Percentiles rank a stretch among this genome's conserved stretches.
Conservation (phyloP, 192 early-diverging fungal species). For the Haplosporangium gracile region DNA sequence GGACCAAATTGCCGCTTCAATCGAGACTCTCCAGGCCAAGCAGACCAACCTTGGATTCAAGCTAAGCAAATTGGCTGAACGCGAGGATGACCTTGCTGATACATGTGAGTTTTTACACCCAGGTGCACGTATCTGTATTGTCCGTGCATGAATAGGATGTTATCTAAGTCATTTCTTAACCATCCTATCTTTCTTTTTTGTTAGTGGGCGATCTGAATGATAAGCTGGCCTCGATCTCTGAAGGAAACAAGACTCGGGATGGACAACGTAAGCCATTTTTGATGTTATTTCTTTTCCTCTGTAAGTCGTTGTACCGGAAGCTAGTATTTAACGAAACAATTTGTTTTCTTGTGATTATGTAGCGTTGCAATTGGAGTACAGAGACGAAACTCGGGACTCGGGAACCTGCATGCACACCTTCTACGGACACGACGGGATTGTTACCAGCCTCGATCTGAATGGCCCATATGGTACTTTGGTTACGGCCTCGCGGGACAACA, state of each 20-base stretch:
- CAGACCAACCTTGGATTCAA: slow-evolving; percentile 60
- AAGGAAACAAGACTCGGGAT: slow-evolving; percentile 33
- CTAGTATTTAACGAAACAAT: background rate
- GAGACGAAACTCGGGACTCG: slow-evolving; percentile 49
- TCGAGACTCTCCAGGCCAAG: slow-evolving; percentile 61
- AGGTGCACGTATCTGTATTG: background rate
- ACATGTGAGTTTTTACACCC: slow-evolving; percentile 34
- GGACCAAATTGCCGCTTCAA: slow-evolving; percentile 63
- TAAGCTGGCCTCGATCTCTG: slow-evolving; percentile 57
- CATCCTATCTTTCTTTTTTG: background rate
- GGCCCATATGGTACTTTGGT: slow-evolving; percentile 67
- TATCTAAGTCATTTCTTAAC: background rate
- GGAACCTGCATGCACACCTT: slow-evolving; percentile 65
- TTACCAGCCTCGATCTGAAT: slow-evolving; percentile 74
- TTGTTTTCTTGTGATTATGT: background rate
- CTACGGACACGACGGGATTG: slow-evolving; percentile 72
- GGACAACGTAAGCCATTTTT: slow-evolving; percentile 37
- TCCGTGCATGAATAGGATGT: background rate
- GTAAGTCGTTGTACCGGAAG: background rate
- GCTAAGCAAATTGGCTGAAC: slow-evolving; percentile 57
- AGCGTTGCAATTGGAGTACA: slow-evolving; percentile 49
- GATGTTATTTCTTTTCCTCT: too few relatives aligned
- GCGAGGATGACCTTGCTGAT: slow-evolving; percentile 59
- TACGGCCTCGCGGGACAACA: slow-evolving; percentile 76
- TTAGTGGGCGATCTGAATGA: slow-evolving; percentile 65